These are phyloP conservation scores for Aspergillus cejpii DNA, from an alignment of 2,329 filamentous ascomycete species.

Conservation along the genomic window DNA sequence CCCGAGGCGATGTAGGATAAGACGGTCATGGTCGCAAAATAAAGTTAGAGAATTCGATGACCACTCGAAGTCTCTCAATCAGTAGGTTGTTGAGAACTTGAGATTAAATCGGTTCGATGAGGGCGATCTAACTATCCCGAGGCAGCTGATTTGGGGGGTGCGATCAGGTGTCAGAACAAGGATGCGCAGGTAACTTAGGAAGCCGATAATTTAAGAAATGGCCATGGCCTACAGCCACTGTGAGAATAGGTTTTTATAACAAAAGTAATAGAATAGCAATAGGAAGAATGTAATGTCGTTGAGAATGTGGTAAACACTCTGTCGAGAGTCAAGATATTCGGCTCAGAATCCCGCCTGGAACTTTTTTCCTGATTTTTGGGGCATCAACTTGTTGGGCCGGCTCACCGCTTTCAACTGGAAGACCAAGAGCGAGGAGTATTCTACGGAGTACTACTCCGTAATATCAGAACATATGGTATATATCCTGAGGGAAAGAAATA, in stretches of 20 bases:
- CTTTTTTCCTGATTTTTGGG: constrained; percentile 4
- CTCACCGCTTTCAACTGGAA: constrained; percentile 12
- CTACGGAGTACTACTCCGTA: too few species aligned
- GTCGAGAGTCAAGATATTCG: too few species aligned
- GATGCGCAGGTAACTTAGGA: neutral
- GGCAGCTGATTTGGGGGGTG: neutral
- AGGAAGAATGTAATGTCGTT: neutral
- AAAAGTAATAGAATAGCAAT: neutral
- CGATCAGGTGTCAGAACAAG: neutral
- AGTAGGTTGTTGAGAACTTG: neutral
- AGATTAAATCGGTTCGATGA: constrained; percentile 5
- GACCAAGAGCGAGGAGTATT: neutral
- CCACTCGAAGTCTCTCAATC: neutral
- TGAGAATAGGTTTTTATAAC: neutral
- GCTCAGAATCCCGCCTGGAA: neutral
- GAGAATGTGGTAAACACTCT: neutral
- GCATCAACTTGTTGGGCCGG: constrained; percentile 3
- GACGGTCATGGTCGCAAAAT: constrained; percentile 50
- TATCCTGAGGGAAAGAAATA: too few species aligned
- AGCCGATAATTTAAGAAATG: neutral
- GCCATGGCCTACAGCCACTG: constrained; percentile 2
- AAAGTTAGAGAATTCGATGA: constrained; percentile 2
- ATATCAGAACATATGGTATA: too few species aligned
- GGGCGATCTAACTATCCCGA: neutral
- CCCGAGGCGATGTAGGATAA: constrained; percentile 53